Conservation (phyloP, 2,329 filamentous ascomycete genomes). For the Pseudogymnoascus destructans region DNA sequence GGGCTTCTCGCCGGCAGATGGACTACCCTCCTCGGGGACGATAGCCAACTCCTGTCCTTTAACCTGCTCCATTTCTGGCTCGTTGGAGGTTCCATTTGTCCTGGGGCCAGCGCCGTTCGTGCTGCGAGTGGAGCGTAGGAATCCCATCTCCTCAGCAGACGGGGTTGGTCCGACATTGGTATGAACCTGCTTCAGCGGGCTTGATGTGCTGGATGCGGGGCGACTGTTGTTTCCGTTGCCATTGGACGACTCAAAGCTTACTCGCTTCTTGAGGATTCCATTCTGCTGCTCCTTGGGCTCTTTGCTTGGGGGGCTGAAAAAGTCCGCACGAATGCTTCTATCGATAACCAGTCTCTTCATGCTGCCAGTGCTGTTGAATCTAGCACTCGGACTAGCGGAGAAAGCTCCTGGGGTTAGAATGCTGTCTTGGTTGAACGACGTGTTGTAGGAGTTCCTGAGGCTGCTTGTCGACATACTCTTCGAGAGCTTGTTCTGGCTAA, state of each 20-base stretch:
- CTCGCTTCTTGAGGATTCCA: conserved; percentile 57
- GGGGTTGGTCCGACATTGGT: conserved; percentile 37
- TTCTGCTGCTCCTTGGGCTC: conserved; percentile 33
- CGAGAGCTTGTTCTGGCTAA: conserved; percentile 49
- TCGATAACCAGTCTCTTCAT: conserved; percentile 92
- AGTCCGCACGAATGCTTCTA: conserved; percentile 63
- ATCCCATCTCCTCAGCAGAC: conserved; percentile 45
- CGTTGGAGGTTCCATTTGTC: conserved; percentile 26
- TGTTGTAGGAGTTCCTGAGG: conserved; percentile 67
- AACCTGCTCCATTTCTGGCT: conserved; percentile 56
- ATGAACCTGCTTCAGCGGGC: conserved; percentile 23
- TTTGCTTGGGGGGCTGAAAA: conserved; percentile 48
- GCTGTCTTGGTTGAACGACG: conserved; percentile 73
- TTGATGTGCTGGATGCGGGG: conserved; percentile 30
- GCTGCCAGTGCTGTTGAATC: conserved; percentile 54
- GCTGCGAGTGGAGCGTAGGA: conserved; percentile 38
- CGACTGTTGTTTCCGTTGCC: conserved; percentile 33
- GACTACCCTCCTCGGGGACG: conserved; percentile 51
- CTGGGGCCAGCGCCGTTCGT: conserved; percentile 33
- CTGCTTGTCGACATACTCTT: conserved; percentile 87
- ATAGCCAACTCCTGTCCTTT: conserved; percentile 65
- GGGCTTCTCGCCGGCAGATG: conserved; percentile 10
- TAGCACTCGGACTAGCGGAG: conserved; percentile 50
- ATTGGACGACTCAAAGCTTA: conserved; percentile 73
- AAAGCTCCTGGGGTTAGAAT: conserved; percentile 78